A percentile compares a stretch with the other conserved stretches of the same genome.
Conservation (phyloP, 1,139 yeast genomes). For the Lodderomyces metapsilosis region DNA sequence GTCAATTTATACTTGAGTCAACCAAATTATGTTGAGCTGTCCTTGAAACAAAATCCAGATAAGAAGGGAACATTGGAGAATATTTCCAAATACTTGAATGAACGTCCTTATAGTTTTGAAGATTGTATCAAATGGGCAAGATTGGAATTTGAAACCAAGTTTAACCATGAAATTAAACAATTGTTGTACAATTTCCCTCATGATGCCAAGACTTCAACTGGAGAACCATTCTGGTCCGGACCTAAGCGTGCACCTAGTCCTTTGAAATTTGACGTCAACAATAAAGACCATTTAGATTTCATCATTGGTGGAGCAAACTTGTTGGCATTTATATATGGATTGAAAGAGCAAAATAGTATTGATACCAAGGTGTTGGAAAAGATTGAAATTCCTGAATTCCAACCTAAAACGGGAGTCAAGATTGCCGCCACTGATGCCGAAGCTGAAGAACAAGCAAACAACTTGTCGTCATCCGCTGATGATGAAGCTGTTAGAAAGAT, state of each 20-base stretch:
- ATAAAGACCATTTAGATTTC: conserved; percentile 78
- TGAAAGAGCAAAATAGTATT: conserved; percentile 49
- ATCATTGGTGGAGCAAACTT: conserved; percentile 87
- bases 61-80: conserved; percentile 83
- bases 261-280: conserved; percentile 68
- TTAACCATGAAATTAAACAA: conserved; percentile 82
- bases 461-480: conserved; percentile 47
- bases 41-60: conserved; percentile 88
- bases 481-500: conserved; percentile 59
- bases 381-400: conserved; percentile 42
- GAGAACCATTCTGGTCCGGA: conserved; percentile 97
- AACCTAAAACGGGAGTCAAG: conserved; percentile 71
- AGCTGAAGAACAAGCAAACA: conserved; percentile 71
- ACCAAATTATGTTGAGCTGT: conserved; percentile 88
- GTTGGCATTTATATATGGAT: conserved; percentile 86
- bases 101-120: conserved; percentile 87
- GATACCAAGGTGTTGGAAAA: conserved; percentile 53
- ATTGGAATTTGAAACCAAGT: conserved; percentile 79
- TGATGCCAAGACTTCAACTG: conserved; percentile 87
- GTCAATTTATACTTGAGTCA: conserved; percentile 89
- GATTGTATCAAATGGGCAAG: conserved; percentile 97
- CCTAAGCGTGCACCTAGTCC: conserved; percentile 96
- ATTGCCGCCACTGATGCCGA: conserved; percentile 90
- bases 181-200: conserved; percentile 89
- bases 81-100: conserved; percentile 66